phyloP scores from a whole-genome alignment of 768 basidiomycete genomes.

The Russula brevipes region DNA sequence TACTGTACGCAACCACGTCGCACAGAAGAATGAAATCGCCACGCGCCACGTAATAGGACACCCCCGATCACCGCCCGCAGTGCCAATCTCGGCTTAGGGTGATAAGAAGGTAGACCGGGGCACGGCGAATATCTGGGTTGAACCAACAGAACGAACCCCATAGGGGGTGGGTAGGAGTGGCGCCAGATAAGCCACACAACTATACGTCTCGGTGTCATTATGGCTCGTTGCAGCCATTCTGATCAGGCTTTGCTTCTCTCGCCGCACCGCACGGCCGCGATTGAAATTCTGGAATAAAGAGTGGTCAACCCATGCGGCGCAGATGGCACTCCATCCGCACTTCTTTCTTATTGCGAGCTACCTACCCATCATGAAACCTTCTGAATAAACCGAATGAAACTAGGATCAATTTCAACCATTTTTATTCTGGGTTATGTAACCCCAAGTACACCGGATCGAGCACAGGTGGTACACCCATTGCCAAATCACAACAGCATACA shows the following conservation, averaged over 20 bases:
- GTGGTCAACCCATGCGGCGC: not conserved
- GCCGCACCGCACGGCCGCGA: not conserved
- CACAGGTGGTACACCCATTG: slow-evolving; percentile 12
- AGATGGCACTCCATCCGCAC: not conserved
- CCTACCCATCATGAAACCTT: not conserved
- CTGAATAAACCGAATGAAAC: not conserved
- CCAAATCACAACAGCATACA: slow-evolving; percentile 12
- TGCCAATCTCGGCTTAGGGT: not conserved
- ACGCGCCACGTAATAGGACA: slow-evolving; percentile 13
- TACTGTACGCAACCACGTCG: not conserved
- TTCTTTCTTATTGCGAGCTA: not conserved
- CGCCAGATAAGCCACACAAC: slow-evolving; percentile 12
- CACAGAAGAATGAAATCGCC: not conserved
- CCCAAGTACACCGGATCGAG: slow-evolving; percentile 17
- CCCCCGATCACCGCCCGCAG: not conserved
- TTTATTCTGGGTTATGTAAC: slow-evolving; percentile 3
- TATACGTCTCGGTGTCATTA: not conserved
- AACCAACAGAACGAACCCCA: not conserved
- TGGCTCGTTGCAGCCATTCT: not conserved
- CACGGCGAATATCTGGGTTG: not conserved
- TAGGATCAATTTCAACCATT: not conserved
- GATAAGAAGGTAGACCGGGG: not conserved
- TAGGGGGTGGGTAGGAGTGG: too few species aligned
- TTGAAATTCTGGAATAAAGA: slow-evolving; percentile 6
- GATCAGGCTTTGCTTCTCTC: not conserved